These are phyloP conservation scores for Rhizopus delemar DNA, from an alignment of 371 early-diverging fungal genomes.

Conservation along the genomic window DNA sequence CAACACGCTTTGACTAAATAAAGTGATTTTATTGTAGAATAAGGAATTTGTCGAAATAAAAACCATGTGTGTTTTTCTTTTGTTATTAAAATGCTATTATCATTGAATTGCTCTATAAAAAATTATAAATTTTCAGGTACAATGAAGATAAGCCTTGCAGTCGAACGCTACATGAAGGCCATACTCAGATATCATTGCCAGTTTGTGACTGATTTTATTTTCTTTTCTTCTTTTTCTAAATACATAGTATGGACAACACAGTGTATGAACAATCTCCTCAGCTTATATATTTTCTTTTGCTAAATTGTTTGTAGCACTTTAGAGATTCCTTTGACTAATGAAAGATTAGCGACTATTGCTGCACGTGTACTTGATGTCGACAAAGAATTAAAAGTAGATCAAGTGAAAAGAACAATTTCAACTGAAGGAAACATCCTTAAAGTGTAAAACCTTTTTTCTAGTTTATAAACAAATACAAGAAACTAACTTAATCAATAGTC, in stretches of 20 bases:
- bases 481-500: constrained; percentile 17
- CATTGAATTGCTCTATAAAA: too few species aligned
- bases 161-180: too few species aligned
- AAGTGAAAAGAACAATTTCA: constrained; percentile 38
- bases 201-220: not conserved
- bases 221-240: not conserved
- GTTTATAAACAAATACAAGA: not conserved
- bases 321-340: constrained; percentile 48
- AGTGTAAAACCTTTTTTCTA: constrained; percentile 23
- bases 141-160: too few species aligned
- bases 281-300: not conserved
- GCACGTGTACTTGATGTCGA: constrained; percentile 46
- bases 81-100: not conserved
- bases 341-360: constrained; percentile 44
- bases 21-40: constrained; percentile 17
- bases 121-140: too few species aligned
- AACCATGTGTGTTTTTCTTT: not conserved
- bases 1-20: constrained; percentile 61
- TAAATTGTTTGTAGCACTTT: constrained; percentile 27
- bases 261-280: not conserved
- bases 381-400: constrained; percentile 49
- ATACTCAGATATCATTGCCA: too few species aligned
- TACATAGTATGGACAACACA: not conserved
- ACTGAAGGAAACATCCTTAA: constrained; percentile 24
- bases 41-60: not conserved